phyloP scores from a whole-genome alignment of 208 protist genomes.

The Zelonia costaricensis region DNA sequence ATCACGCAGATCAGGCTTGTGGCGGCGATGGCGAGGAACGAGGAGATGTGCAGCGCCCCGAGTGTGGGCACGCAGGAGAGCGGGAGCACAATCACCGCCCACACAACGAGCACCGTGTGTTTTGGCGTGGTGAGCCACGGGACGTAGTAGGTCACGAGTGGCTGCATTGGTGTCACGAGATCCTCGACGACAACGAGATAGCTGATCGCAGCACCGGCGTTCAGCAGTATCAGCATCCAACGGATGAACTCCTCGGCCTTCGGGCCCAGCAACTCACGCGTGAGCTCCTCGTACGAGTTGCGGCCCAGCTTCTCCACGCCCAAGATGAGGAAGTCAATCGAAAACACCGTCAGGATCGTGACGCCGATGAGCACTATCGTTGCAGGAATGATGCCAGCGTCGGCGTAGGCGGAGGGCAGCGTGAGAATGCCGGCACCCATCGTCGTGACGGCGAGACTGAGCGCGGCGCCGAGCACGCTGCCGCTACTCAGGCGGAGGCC shows the following conservation, averaged over 20 bases:
- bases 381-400: conserved; percentile 42
- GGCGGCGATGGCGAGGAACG: conserved; percentile 47
- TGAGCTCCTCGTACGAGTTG: conserved; percentile 69
- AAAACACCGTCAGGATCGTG: conserved; percentile 49
- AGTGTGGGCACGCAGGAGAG: conserved; percentile 56
- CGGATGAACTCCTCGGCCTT: conserved; percentile 50
- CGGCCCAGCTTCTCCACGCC: conserved; percentile 48
- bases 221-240: conserved; percentile 77
- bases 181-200: conserved; percentile 70
- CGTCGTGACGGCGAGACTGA: conserved; percentile 66
- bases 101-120: conserved; percentile 42
- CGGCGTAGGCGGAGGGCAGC: conserved; percentile 50
- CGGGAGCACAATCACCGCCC: conserved; percentile 57
- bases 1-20: conserved; percentile 59
- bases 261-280: conserved; percentile 45
- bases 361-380: conserved; percentile 38
- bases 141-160: conserved; percentile 41
- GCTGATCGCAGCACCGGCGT: conserved; percentile 51
- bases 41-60: conserved; percentile 46
- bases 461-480: conserved; percentile 47
- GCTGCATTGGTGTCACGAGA: conserved; percentile 55
- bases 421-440: conserved; percentile 65
- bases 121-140: conserved; percentile 39
- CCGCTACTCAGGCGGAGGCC: too few relatives aligned
- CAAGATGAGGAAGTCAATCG: conserved; percentile 65